Evolutionary conservation across 2,329 filamentous ascomycete genomes (phyloP).

Genomic region (Fusarium solani-melongenae): DNA sequence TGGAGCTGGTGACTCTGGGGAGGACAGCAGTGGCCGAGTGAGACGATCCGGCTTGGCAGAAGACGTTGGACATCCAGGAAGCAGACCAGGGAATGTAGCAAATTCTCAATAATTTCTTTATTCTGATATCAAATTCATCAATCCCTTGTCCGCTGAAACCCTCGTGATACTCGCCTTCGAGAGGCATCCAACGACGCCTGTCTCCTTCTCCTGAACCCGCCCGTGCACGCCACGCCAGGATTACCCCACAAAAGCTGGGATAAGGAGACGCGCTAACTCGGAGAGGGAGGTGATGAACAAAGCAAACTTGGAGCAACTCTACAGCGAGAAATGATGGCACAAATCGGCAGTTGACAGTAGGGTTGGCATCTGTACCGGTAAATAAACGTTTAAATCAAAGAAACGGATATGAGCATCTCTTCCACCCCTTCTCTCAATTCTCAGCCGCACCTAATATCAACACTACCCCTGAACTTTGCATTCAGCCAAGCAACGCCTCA

Average conservation of each 20-base stretch:
- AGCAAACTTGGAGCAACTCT: constrained; percentile 1
- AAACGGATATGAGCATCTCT: neutral
- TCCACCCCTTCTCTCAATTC: neutral
- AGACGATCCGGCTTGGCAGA: constrained; percentile 32
- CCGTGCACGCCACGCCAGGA: constrained; percentile 31
- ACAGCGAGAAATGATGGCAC: neutral
- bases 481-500: neutral
- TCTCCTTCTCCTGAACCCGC: constrained; percentile 30
- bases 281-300: constrained; percentile 30
- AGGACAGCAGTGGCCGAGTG: constrained; percentile 32
- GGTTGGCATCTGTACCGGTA: neutral
- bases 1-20: constrained; percentile 13
- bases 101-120: neutral
- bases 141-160: neutral
- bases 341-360: neutral
- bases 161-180: constrained; percentile 1
- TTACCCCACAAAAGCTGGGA: constrained; percentile 41
- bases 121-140: neutral
- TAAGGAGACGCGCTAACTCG: constrained; percentile 34
- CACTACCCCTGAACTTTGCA: constrained; percentile 17
- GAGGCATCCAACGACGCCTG: constrained; percentile 35
- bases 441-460: neutral
- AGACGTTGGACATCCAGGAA: neutral
- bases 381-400: neutral
- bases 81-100: neutral